These are phyloP conservation scores for Fusarium sp. DNA, from an alignment of 2,329 filamentous ascomycete species.

Conservation along the genomic window DNA sequence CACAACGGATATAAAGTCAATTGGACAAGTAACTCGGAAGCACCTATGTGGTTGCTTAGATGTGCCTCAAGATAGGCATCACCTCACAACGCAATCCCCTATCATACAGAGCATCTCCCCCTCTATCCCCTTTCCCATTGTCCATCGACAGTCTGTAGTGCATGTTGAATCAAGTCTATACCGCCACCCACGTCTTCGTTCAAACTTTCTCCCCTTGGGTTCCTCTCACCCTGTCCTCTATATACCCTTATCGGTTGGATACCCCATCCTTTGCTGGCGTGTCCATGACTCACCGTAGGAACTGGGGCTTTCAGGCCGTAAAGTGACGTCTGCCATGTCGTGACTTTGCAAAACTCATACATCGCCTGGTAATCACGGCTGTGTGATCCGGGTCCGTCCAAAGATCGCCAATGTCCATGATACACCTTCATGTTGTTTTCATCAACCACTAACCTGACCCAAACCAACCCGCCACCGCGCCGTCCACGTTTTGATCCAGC, in stretches of 20 bases:
- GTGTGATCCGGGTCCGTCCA: not conserved
- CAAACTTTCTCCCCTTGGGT: not conserved
- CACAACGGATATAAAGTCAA: not conserved
- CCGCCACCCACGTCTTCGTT: not conserved
- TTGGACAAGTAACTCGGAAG: not conserved
- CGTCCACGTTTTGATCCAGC: constrained; percentile 34
- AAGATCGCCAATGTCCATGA: constrained; percentile 12
- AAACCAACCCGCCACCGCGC: constrained; percentile 17
- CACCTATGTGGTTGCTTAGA: not conserved
- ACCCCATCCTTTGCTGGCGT: not conserved
- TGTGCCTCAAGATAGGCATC: not conserved
- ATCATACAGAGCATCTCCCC: not conserved
- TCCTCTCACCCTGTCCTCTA: not conserved
- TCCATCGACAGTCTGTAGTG: not conserved
- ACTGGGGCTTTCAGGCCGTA: not conserved
- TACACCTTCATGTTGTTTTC: constrained; percentile 29
- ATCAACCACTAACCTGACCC: constrained; percentile 22
- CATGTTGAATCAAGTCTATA: constrained; percentile 11
- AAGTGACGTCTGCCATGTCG: not conserved
- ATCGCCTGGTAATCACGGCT: not conserved
- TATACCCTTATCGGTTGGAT: not conserved
- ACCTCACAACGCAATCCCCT: not conserved
- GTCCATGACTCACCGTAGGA: not conserved
- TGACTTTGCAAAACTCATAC: not conserved
- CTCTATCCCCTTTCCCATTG: not conserved